Evolutionary conservation across 1,284 basidiomycete species (phyloP).

Genomic region (Tausonia pullulans): DNA sequence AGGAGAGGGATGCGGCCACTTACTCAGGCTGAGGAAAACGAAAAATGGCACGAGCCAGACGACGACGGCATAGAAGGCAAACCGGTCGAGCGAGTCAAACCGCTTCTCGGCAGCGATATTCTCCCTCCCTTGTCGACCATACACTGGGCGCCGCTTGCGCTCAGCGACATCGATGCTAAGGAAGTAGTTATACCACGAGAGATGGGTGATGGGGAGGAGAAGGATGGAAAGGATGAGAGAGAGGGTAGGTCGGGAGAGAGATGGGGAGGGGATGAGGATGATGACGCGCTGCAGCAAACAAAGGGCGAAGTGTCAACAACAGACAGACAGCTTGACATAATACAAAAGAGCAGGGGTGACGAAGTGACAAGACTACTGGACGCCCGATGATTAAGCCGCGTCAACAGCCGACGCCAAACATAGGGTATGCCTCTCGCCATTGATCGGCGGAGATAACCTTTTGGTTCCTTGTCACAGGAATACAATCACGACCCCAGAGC

Average conservation of each 20-base stretch:
- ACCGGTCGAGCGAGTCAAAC: conserved; percentile 9
- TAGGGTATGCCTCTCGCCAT: too few relatives aligned
- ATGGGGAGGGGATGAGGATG: conserved; percentile 10
- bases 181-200: conserved; percentile 15
- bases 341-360: neutral
- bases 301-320: neutral
- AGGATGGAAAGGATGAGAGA: conserved; percentile 9
- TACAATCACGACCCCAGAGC: too few relatives aligned
- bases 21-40: conserved; percentile 77
- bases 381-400: too few relatives aligned
- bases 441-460: too few relatives aligned
- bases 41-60: conserved; percentile 87
- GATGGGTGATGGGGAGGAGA: conserved; percentile 15
- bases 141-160: conserved; percentile 1
- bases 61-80: conserved; percentile 68
- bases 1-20: neutral
- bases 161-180: neutral
- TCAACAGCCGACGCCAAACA: too few relatives aligned
- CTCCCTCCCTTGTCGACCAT: conserved; percentile 4
- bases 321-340: neutral
- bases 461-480: too few relatives aligned
- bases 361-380: neutral
- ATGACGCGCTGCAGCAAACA: conserved; percentile 5
- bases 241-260: conserved; percentile 2
- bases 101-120: neutral